Evolutionary conservation across 441 rosid genomes (phyloP).

Genomic region (Pelargonium citronellum): DNA sequence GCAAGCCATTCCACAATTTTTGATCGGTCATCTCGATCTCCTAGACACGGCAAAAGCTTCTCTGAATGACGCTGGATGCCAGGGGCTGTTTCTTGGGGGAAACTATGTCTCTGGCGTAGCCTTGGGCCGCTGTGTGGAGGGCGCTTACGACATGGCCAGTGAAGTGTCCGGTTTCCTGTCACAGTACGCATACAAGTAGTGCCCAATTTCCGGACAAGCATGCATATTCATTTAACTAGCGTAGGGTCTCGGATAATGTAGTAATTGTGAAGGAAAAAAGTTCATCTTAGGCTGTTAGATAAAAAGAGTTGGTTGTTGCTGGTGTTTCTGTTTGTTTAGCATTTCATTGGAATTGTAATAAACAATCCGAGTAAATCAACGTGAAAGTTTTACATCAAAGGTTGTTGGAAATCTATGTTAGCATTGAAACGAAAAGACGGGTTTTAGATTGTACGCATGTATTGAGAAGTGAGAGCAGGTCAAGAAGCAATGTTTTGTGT

Average conservation of each 20-base stretch:
- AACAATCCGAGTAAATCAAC: neutral
- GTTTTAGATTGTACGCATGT: no score
- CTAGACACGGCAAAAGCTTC: constrained; percentile 54
- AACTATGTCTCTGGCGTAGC: constrained; percentile 83
- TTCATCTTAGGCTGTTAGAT: neutral
- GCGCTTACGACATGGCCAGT: constrained; percentile 65
- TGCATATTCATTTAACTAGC: neutral
- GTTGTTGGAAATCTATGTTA: no score
- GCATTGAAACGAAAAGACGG: no score
- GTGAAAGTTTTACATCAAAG: no score
- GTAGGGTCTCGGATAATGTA: neutral
- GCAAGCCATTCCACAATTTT: constrained; percentile 80
- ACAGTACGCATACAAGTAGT: constrained; percentile 46
- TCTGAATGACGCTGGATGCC: constrained; percentile 41
- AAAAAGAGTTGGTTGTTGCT: neutral
- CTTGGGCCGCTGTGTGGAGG: constrained; percentile 75
- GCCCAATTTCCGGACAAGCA: neutral
- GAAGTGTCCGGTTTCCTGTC: constrained; percentile 59
- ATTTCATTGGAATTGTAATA: neutral
- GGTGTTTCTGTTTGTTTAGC: neutral
- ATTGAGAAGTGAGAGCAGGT: no score
- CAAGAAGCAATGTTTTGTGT: no score
- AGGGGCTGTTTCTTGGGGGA: constrained; percentile 76
- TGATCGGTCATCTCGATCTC: constrained; percentile 70
- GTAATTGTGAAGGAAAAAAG: neutral